Evolutionary conservation across 2,329 filamentous ascomycete species (phyloP).

Genomic region (Colletotrichum endophyticum): DNA sequence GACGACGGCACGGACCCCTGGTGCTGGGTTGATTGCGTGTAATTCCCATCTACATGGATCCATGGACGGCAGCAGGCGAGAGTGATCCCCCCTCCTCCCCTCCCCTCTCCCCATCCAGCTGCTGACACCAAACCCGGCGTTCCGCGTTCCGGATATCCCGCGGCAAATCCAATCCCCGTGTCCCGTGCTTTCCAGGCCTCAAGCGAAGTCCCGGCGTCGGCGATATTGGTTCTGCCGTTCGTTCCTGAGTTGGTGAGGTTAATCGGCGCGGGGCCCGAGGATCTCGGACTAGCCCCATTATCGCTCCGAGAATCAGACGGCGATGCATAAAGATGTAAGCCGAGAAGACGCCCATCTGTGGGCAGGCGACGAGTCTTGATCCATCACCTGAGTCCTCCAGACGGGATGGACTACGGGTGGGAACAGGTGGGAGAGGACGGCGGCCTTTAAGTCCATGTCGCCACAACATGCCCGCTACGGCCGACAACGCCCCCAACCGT

Average conservation of each 20-base stretch:
- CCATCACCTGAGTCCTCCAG: background rate
- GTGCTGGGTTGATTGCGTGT: background rate
- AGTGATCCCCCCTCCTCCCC: background rate
- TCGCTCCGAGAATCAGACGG: background rate
- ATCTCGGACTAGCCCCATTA: background rate
- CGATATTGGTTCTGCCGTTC: background rate
- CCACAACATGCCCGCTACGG: background rate
- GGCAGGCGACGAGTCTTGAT: rapidly evolving
- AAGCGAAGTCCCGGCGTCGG: background rate
- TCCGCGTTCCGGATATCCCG: background rate
- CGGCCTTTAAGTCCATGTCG: background rate
- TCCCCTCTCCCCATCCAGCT: background rate
- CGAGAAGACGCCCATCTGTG: background rate
- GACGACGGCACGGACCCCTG: background rate
- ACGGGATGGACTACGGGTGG: background rate
- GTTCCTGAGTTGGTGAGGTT: background rate
- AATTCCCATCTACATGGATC: background rate
- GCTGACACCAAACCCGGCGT: background rate
- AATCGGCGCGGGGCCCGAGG: background rate
- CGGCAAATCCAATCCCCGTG: background rate
- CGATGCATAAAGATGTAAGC: background rate
- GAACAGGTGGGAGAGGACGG: background rate
- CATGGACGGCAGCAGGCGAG: background rate
- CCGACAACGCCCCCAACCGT: background rate
- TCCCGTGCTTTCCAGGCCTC: background rate